Conservation (phyloP, 1,139 yeast species). For the Ashbya aceris region DNA sequence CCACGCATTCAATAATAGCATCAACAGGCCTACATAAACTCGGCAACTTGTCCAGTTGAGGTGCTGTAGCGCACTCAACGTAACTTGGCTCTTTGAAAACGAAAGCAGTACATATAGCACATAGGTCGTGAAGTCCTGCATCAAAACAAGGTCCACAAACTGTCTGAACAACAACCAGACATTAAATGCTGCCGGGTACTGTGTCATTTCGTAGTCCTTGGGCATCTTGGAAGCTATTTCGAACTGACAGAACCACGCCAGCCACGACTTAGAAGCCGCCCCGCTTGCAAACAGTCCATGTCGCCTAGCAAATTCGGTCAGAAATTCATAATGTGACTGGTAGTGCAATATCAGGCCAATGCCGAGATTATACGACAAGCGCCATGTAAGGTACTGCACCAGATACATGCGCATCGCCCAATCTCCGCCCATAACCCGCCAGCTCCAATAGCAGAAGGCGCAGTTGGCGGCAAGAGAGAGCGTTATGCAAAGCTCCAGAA, state of each 20-base stretch:
- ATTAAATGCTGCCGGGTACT: constrained; percentile 66
- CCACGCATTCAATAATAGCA: constrained; percentile 72
- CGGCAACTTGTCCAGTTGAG: constrained; percentile 31
- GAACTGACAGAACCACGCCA: constrained; percentile 39
- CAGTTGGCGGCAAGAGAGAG: constrained; percentile 43
- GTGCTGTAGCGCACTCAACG: constrained; percentile 25
- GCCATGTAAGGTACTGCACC: constrained; percentile 62
- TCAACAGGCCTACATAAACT: constrained; percentile 36
- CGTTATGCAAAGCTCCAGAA: constrained; percentile 55
- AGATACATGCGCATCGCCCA: constrained; percentile 25
- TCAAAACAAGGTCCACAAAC: constrained; percentile 70
- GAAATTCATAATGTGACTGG: constrained; percentile 52
- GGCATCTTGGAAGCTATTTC: constrained; percentile 60
- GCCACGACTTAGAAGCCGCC: constrained; percentile 26
- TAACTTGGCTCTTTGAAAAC: constrained; percentile 27
- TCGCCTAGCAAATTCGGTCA: constrained; percentile 48
- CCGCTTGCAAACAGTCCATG: constrained; percentile 38
- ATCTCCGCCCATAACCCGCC: constrained; percentile 16
- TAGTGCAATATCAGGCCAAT: constrained; percentile 62
- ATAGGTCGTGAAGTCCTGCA: constrained; percentile 80
- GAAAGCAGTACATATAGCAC: constrained; percentile 61
- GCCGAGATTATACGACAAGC: constrained; percentile 69
- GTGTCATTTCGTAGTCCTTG: constrained; percentile 37
- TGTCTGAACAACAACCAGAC: constrained; percentile 79
- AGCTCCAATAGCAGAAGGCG: constrained; percentile 38